Base-by-base conservation (phyloP, 2,329 filamentous ascomycete genomes). In the Xylariaceae sp. region DNA sequence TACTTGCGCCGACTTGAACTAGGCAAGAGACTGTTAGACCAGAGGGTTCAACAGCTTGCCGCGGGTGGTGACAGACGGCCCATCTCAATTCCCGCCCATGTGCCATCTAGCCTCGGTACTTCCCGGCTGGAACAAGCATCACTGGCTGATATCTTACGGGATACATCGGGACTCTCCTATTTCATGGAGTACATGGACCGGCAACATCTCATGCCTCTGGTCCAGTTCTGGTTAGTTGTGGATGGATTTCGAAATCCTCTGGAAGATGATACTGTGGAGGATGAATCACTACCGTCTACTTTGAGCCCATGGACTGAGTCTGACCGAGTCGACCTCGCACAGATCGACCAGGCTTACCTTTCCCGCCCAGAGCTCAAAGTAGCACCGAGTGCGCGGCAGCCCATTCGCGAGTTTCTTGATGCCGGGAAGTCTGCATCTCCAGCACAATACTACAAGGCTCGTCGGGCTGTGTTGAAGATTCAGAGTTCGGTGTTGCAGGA, bases 161-260 rank as follows among this genome's bases (percentile, higher is more conserved):
- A 94, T 61, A 78, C 92, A 2, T 85, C 90, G 1, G 90, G 88
- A 0, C 71, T 98, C 7, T 97, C 92, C 2, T 98, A 95, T 59
- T 97, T 98, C 66, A 98, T 98, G 92, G 92, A 98, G 59, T 97
- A 88, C 56, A 98, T 98, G 92, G 92, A 98, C 59, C 81, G 92
- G 29, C 85, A 89, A 58, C 74, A 76, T 12, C 71, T 90, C 17
- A 90, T 97, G 83, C 76, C 85, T 11, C 68, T 96, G 32, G 89
- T 98, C 5, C 92, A 98, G 56, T 98, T 97, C 62, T 98, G 90
- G 88, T 81, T 98, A 28, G 92, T 97, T 3, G 92, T 97, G 5
- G 92, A 98, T 64, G 90, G 92, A 0, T 88, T 97, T 52, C 84
- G 94, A 29, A 95, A 94, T 52, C 94, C 92, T 0, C 68, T 98